phyloP scores from a whole-genome alignment of 2,329 filamentous ascomycete species.

The Neofusicoccum umdonicola region DNA sequence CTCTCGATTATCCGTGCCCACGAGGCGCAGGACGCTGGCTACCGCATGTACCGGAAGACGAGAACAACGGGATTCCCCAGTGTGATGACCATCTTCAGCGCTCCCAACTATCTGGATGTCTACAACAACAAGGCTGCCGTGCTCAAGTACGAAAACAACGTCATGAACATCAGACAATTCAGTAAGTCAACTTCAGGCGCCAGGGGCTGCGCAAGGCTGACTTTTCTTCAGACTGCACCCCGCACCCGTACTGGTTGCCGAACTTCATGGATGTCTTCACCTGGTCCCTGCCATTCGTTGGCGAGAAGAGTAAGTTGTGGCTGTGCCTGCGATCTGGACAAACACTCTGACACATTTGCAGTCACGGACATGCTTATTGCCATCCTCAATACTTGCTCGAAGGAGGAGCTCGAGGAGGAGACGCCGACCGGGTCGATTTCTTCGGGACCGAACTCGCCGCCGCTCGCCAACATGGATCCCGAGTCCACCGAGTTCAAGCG shows the following conservation, averaged over 20 bases:
- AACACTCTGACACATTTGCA: conserved; percentile 18
- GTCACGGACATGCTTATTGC: conserved; percentile 98
- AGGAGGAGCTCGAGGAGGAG: conserved; percentile 90
- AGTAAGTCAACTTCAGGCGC: conserved; percentile 41
- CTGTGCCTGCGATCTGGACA: not conserved
- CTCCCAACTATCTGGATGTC: conserved; percentile 96
- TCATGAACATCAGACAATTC: conserved; percentile 99
- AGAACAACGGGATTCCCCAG: conserved; percentile 96
- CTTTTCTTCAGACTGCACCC: conserved; percentile 69
- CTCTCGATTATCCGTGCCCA: conserved; percentile 96
- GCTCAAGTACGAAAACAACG: conserved; percentile 99
- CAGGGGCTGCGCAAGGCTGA: not conserved
- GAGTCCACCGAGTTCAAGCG: conserved; percentile 93
- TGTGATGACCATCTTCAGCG: conserved; percentile 99
- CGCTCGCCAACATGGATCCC: conserved; percentile 64
- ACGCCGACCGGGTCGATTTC: conserved; percentile 66
- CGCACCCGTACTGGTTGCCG: conserved; percentile 97
- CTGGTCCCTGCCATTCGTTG: conserved; percentile 98
- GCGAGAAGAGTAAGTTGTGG: conserved; percentile 67
- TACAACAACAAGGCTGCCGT: conserved; percentile 99
- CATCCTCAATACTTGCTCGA: conserved; percentile 97
- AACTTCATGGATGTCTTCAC: conserved; percentile 99
- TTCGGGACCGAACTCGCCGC: conserved; percentile 72
- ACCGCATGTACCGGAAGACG: conserved; percentile 99
- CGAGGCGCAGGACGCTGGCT: conserved; percentile 97